Conservation (phyloP, 2,329 filamentous ascomycete species). For the Fusarium neocosmosporiellum region DNA sequence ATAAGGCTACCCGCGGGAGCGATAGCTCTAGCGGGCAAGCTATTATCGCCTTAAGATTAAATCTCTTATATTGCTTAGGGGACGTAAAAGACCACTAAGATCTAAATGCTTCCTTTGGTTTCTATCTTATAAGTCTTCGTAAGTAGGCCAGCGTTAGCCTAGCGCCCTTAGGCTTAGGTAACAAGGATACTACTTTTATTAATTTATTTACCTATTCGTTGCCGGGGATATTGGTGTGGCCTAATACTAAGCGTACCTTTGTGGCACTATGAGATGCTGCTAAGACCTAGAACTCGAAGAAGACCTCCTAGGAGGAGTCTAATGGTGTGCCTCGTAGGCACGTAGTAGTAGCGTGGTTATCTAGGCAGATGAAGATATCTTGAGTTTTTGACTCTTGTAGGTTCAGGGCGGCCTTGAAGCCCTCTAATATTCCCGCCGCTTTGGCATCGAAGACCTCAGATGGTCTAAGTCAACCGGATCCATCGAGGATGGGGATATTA, state of each 20-base stretch:
- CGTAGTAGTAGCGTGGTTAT: constrained; percentile 19
- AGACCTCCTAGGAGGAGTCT: constrained; percentile 27
- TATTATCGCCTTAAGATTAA: background rate
- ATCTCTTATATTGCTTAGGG: background rate
- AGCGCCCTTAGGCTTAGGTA: background rate
- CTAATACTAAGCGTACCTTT: background rate
- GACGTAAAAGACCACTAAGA: background rate
- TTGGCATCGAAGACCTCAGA: constrained; percentile 30
- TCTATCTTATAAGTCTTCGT: background rate
- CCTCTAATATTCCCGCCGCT: constrained; percentile 20
- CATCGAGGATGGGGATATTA: background rate
- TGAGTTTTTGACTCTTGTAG: background rate
- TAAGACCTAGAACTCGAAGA: constrained; percentile 13
- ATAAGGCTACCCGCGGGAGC: background rate
- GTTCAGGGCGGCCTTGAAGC: constrained; percentile 6
- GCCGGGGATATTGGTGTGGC: background rate
- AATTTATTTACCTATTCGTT: background rate
- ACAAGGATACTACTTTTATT: background rate
- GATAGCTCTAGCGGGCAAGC: background rate
- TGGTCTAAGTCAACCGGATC: constrained; percentile 11
- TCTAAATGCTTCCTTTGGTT: background rate
- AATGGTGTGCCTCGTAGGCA: constrained; percentile 23
- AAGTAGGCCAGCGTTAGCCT: background rate
- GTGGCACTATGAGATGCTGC: constrained; percentile 4
- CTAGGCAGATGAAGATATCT: constrained; percentile 27